Conservation (phyloP, 441 rosid genomes). For the Croton laevigatus region DNA sequence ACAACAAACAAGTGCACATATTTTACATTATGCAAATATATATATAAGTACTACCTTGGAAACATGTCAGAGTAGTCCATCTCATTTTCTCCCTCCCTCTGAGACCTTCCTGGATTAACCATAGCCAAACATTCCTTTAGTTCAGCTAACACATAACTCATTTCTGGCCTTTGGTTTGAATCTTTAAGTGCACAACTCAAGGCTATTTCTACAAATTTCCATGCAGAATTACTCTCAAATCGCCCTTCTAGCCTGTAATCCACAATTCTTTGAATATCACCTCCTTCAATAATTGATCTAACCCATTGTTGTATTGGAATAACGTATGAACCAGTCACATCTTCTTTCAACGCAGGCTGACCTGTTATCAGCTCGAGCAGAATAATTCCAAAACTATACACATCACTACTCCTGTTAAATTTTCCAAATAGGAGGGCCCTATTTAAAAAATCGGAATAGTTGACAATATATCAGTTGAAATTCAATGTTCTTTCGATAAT, state of each 20-base stretch:
- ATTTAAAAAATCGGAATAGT: not conserved
- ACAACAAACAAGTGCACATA: too few species aligned
- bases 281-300: slow-evolving; percentile 19
- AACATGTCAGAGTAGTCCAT: too few species aligned
- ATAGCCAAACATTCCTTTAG: slow-evolving; percentile 40
- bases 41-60: too few species aligned
- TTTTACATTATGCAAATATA: too few species aligned
- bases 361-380: slow-evolving; percentile 42
- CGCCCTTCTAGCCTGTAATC: slow-evolving; percentile 39
- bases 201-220: slow-evolving; percentile 46
- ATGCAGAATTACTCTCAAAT: slow-evolving; percentile 30
- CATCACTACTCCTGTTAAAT: slow-evolving; percentile 36
- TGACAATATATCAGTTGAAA: not conserved
- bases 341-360: slow-evolving; percentile 27
- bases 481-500: not conserved
- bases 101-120: not conserved
- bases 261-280: slow-evolving; percentile 35
- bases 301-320: slow-evolving; percentile 35
- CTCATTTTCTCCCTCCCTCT: not conserved
- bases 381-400: slow-evolving; percentile 43
- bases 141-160: slow-evolving; percentile 32
- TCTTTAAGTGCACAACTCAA: slow-evolving; percentile 34
- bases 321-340: not conserved
- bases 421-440: slow-evolving; percentile 29
- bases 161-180: slow-evolving; percentile 36